A percentile compares a stretch with the other conserved stretches of the same genome.
These are phyloP conservation scores for Ceratonia siliqua DNA, from an alignment of 306 rosid genomes.

Conservation along the genomic window DNA sequence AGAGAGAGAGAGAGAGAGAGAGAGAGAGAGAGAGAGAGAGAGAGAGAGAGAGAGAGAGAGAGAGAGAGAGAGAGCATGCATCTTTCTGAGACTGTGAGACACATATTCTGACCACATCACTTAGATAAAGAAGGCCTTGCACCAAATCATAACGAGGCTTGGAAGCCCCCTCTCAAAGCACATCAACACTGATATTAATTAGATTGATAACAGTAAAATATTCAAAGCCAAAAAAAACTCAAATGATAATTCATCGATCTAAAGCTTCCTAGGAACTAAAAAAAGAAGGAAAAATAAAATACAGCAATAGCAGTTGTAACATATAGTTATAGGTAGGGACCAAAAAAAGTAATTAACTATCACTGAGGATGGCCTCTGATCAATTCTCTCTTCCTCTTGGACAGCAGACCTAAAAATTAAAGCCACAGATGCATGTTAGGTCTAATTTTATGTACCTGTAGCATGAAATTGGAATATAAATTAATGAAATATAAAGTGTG, in stretches of 20 bases:
- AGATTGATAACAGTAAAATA: conserved; percentile 40
- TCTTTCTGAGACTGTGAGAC: neutral
- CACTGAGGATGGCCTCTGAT: conserved; percentile 33
- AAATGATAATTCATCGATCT: conserved; percentile 31
- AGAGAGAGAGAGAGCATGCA: conserved; percentile 29
- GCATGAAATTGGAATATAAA: neutral
- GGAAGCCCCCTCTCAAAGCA: conserved; percentile 33
- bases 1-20: too few relatives aligned
- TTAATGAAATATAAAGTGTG: neutral
- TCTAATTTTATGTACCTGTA: neutral
- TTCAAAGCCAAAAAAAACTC: conserved; percentile 37
- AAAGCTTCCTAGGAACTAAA: conserved; percentile 31
- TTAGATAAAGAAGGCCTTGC: conserved; percentile 33
- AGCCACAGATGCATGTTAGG: neutral
- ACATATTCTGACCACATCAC: conserved; percentile 29
- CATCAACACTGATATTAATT: conserved; percentile 40
- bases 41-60: conserved; percentile 31
- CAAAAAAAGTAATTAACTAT: conserved; percentile 28
- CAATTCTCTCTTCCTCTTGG: conserved; percentile 30
- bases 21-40: too few relatives aligned
- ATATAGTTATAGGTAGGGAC: conserved; percentile 36
- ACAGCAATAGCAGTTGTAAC: conserved; percentile 14
- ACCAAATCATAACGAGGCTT: conserved; percentile 32
- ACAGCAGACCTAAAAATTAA: conserved; percentile 34
- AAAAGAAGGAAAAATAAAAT: conserved; percentile 29